Evolutionary conservation across 192 early-diverging fungal genomes (phyloP).

Genomic region (Geosiphon pyriformis): DNA sequence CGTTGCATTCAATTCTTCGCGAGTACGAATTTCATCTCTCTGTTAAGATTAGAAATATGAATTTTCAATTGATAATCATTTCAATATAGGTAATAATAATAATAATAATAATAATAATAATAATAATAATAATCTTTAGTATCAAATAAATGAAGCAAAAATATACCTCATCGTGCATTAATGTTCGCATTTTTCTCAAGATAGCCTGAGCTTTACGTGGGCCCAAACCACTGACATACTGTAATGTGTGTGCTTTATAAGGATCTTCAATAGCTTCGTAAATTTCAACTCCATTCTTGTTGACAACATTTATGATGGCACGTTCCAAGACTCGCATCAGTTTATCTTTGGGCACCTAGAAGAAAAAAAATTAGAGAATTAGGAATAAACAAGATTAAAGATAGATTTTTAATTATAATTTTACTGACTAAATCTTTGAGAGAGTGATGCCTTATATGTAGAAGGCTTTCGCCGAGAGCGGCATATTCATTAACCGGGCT

Average conservation of each 20-base stretch:
- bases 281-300: slow-evolving; percentile 82
- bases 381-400: background rate
- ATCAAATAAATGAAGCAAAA: background rate
- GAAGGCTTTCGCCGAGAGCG: slow-evolving; percentile 51
- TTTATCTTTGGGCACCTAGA: slow-evolving; percentile 55
- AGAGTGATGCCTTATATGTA: slow-evolving; percentile 68
- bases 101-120: no score
- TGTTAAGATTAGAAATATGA: no score
- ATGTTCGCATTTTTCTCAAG: slow-evolving; percentile 48
- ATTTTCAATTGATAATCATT: no score
- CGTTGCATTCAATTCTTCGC: background rate
- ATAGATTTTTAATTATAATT: no score
- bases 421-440: slow-evolving; percentile 59
- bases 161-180: background rate
- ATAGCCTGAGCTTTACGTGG: slow-evolving; percentile 86
- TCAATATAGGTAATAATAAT: no score
- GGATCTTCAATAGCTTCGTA: slow-evolving; percentile 64
- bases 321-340: slow-evolving; percentile 72
- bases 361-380: background rate
- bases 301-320: slow-evolving; percentile 82
- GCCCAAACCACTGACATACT: slow-evolving; percentile 89
- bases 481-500: slow-evolving; percentile 81
- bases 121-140: no score
- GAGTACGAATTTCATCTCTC: no score
- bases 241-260: slow-evolving; percentile 66